Evolutionary conservation across 768 basidiomycete species (phyloP), one percentile per base, ranked within the genome.

Genomic region (Rhodotorula paludigena): DNA sequence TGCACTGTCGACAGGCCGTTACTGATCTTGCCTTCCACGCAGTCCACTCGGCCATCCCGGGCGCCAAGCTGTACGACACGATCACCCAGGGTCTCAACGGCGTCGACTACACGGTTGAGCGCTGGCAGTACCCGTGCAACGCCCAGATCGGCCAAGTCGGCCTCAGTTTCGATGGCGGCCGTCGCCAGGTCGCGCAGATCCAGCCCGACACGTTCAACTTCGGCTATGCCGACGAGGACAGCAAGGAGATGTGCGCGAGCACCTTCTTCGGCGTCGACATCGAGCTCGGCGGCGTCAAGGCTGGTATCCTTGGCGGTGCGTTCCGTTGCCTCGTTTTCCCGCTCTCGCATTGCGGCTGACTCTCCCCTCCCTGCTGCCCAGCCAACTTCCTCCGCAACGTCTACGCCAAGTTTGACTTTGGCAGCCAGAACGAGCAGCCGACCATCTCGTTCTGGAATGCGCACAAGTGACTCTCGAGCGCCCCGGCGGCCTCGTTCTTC

Each of bases 261-360:
- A 45, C 56, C 9, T 30, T 58, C 21, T 32, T 38, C 28, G 66
- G 66, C n/a, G 66, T 61, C 35, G 66, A 68, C 36, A 45, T 68
- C 36, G 25, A 28, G 28, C 32, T 32, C 36, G 16, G 7, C 23
- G 60, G 57, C 23, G 23, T 30, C 9, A 23, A 32, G 18, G 48
- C 39, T 2, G 66, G 49, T 2, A 44, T 68, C 16, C 41, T 68
- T 23, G 66, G 66, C 30, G 14, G 66, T 68, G 42, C 33, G 60
- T 53, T 10, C 5, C 16, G 10, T 15, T 5, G 1, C 25, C 18
- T 41, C 32, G 14, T 18, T 33, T 23, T 32, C 30, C 53, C 57
- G 33, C 54, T 67, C 59, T 38, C 36, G n/a, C 16, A 25, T 16
- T 44, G 23, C 5, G 55, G 57, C 49, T 52, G 45, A 18, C 33